These are phyloP conservation scores for Candolleomyces aberdarensis DNA, from an alignment of 768 basidiomycete genomes.

Conservation along the genomic window DNA sequence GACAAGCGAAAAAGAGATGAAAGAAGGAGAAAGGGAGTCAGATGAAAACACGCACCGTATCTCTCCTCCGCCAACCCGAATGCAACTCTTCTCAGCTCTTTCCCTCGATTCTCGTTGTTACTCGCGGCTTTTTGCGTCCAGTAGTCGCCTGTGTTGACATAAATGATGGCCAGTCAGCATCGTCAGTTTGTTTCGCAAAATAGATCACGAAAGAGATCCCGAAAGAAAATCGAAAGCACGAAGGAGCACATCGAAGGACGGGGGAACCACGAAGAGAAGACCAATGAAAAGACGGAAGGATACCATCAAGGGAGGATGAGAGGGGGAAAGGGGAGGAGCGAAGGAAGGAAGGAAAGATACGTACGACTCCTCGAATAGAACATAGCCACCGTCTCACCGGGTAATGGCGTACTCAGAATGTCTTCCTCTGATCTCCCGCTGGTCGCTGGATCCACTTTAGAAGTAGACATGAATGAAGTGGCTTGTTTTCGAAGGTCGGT, in stretches of 20 bases:
- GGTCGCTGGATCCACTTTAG: slow-evolving; percentile 39
- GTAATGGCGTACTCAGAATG: slow-evolving; percentile 67
- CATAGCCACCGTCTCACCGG: slow-evolving; percentile 78
- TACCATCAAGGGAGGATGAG: too few relatives aligned
- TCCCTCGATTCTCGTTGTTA: slow-evolving; percentile 63
- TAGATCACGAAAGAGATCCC: background rate
- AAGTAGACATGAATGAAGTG: slow-evolving; percentile 54
- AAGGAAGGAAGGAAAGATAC: slow-evolving; percentile 19
- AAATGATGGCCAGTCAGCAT: too few relatives aligned
- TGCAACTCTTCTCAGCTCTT: slow-evolving; percentile 72
- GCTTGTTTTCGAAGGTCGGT: slow-evolving; percentile 32
- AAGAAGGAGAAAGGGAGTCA: too few relatives aligned
- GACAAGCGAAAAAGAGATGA: too few relatives aligned
- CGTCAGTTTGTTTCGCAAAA: background rate
- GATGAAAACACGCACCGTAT: slow-evolving; percentile 31
- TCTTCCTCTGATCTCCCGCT: slow-evolving; percentile 62
- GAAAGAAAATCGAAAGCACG: too few relatives aligned
- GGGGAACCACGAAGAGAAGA: too few relatives aligned
- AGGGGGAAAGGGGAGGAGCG: too few relatives aligned
- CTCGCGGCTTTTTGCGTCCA: slow-evolving; percentile 69
- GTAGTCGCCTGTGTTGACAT: slow-evolving; percentile 53
- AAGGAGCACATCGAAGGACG: too few relatives aligned
- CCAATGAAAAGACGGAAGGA: background rate
- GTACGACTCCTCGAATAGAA: slow-evolving; percentile 81
- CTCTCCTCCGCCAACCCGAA: slow-evolving; percentile 72